Percentiles rank a stretch among this genome's conserved stretches.
These are phyloP conservation scores for Nemania bipapillata DNA, from an alignment of 2,329 filamentous ascomycete species.

Conservation along the genomic window DNA sequence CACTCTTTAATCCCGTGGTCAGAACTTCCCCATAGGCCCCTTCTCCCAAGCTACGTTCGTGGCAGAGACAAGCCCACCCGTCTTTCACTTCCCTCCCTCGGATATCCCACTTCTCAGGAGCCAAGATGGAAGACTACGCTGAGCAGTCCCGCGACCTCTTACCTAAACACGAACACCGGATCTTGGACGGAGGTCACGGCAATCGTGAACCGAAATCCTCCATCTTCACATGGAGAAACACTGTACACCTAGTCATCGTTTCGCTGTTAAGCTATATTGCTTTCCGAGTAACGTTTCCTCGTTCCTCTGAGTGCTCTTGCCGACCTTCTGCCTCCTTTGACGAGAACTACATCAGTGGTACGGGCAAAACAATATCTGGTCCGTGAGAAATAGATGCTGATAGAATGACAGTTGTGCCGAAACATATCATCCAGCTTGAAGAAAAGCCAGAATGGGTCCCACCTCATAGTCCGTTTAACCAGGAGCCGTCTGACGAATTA, in stretches of 20 bases:
- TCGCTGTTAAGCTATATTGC: not conserved
- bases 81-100: not conserved
- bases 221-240: constrained; percentile 3
- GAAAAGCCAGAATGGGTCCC: not conserved
- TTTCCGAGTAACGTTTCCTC: not conserved
- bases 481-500: not conserved
- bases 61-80: not conserved
- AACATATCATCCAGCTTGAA: not conserved
- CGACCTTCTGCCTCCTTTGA: not conserved
- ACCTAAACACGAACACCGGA: not conserved
- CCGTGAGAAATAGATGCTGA: not conserved
- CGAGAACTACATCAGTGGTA: not conserved
- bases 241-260: not conserved
- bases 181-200: not conserved
- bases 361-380: not conserved
- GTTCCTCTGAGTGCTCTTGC: not conserved
- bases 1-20: not conserved
- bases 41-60: not conserved
- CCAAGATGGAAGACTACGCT: not conserved
- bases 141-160: not conserved
- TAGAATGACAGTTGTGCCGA: not conserved
- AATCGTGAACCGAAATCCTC: not conserved
- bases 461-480: not conserved
- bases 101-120: not conserved
- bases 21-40: not conserved